These are phyloP conservation scores for Phytophthora podocarpi DNA, from an alignment of 352 stramenopile species.

Conservation along the genomic window DNA sequence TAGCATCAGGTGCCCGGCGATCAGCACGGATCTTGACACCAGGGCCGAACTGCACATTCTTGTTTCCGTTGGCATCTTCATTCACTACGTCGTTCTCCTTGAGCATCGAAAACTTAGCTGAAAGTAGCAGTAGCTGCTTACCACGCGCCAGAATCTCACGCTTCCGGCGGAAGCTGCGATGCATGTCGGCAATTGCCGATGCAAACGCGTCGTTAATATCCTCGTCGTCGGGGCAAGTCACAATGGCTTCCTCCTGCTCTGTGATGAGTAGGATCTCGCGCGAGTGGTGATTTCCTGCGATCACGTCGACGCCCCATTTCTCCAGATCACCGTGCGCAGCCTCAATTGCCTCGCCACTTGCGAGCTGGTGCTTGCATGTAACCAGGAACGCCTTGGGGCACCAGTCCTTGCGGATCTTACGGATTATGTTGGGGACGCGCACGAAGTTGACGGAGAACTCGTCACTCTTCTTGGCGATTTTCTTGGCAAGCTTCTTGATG, in stretches of 20 bases:
- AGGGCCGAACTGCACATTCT: slow-evolving; percentile 83
- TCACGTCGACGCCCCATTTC: slow-evolving; percentile 82
- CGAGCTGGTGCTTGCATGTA: slow-evolving; percentile 80
- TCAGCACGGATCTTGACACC: slow-evolving; percentile 82
- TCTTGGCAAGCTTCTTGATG: slow-evolving; percentile 41
- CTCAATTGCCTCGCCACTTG: slow-evolving; percentile 72
- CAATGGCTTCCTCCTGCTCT: slow-evolving; percentile 81
- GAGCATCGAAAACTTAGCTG: slow-evolving; percentile 89
- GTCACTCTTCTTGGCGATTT: slow-evolving; percentile 44
- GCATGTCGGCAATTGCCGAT: slow-evolving; percentile 70
- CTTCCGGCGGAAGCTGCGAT: slow-evolving; percentile 75
- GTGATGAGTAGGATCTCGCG: slow-evolving; percentile 81
- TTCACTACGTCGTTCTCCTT: slow-evolving; percentile 89
- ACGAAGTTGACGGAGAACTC: slow-evolving; percentile 86
- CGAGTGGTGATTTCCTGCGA: slow-evolving; percentile 67
- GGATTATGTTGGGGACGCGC: slow-evolving; percentile 78
- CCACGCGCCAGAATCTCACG: slow-evolving; percentile 78
- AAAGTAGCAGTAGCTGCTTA: slow-evolving; percentile 80
- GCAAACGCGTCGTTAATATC: slow-evolving; percentile 86
- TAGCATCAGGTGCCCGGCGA: slow-evolving; percentile 44
- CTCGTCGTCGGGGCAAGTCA: slow-evolving; percentile 74
- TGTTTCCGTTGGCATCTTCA: slow-evolving; percentile 85
- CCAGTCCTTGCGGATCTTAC: slow-evolving; percentile 82
- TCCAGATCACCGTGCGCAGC: slow-evolving; percentile 71
- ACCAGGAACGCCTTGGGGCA: slow-evolving; percentile 82